phyloP scores from a whole-genome alignment of 495 filamentous ascomycete species.

The Neurospora sp. region DNA sequence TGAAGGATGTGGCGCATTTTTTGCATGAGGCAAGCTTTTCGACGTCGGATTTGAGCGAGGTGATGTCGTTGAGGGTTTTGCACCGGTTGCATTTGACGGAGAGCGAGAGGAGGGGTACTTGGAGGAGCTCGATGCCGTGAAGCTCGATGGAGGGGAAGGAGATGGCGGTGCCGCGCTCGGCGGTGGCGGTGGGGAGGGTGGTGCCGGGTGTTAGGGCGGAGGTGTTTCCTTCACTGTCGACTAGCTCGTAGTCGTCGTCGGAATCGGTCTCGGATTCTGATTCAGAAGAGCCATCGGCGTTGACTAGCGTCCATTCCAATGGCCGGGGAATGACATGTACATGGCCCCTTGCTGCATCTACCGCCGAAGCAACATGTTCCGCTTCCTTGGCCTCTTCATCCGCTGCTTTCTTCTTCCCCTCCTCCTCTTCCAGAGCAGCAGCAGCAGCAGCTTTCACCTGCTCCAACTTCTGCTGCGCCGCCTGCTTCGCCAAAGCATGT shows the following conservation, averaged over 20 bases:
- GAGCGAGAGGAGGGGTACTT: conserved; percentile 57
- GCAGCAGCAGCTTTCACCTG: neutral
- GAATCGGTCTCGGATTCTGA: conserved; percentile 21
- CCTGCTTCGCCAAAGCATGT: conserved; percentile 52
- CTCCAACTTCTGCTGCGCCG: conserved; percentile 1
- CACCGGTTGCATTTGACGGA: conserved; percentile 78
- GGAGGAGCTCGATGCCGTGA: conserved; percentile 70
- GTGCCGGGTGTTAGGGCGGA: conserved; percentile 25
- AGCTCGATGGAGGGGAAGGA: conserved; percentile 78
- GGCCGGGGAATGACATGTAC: conserved; percentile 70
- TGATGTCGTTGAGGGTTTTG: conserved; percentile 65
- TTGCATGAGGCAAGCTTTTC: conserved; percentile 48
- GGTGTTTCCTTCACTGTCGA: conserved; percentile 31
- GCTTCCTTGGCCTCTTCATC: conserved; percentile 18
- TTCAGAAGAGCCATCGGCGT: conserved; percentile 12
- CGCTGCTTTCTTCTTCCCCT: neutral
- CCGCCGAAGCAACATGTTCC: conserved; percentile 6
- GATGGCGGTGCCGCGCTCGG: conserved; percentile 60
- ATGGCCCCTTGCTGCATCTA: conserved; percentile 46
- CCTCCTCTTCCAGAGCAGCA: neutral
- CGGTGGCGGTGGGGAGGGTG: conserved; percentile 25
- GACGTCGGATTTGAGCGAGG: conserved; percentile 44
- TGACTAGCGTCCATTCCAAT: conserved; percentile 61
- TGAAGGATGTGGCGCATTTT: conserved; percentile 64
- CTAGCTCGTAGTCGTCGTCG: conserved; percentile 18